phyloP scores from a whole-genome alignment of 2,329 filamentous ascomycete species.

The Dichotomopilus funicola region DNA sequence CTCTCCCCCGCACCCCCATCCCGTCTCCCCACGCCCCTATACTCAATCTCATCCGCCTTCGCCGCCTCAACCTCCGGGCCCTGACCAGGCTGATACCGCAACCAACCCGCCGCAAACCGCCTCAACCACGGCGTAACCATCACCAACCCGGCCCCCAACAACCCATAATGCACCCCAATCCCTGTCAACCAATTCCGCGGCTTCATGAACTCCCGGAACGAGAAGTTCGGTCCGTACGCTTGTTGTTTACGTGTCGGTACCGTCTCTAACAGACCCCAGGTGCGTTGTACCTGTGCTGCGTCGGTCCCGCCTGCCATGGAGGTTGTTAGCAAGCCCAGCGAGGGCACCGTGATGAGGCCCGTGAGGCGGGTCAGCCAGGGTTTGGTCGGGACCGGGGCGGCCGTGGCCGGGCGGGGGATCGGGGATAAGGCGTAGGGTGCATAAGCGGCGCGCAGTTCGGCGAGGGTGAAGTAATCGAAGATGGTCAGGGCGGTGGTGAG shows the following conservation, averaged over 20 bases:
- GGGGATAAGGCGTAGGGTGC: conserved; percentile 54
- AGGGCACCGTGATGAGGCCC: conserved; percentile 42
- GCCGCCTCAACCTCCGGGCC: conserved; percentile 47
- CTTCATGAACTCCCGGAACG: conserved; percentile 48
- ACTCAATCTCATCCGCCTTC: conserved; percentile 55
- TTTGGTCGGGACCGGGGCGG: conserved; percentile 13
- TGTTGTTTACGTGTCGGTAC: conserved; percentile 37
- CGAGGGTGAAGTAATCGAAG: conserved; percentile 46
- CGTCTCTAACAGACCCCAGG: conserved; percentile 54
- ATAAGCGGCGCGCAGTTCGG: conserved; percentile 39
- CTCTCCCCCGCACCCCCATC: conserved; percentile 37
- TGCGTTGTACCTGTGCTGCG: conserved; percentile 49
- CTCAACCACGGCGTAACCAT: conserved; percentile 43
- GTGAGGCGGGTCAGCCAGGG: conserved; percentile 41
- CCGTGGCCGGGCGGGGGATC: background rate
- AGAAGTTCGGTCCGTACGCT: conserved; percentile 57
- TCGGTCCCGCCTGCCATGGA: conserved; percentile 46
- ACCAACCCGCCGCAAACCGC: conserved; percentile 38
- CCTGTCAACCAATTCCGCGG: conserved; percentile 37
- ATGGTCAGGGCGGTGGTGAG: conserved; percentile 59
- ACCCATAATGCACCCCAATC: conserved; percentile 39
- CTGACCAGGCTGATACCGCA: conserved; percentile 45
- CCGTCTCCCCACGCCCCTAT: conserved; percentile 56
- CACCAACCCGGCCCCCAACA: conserved; percentile 39
- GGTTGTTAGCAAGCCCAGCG: conserved; percentile 50